Conservation (phyloP, 345 rosid species). For the Ceriops tagal region DNA sequence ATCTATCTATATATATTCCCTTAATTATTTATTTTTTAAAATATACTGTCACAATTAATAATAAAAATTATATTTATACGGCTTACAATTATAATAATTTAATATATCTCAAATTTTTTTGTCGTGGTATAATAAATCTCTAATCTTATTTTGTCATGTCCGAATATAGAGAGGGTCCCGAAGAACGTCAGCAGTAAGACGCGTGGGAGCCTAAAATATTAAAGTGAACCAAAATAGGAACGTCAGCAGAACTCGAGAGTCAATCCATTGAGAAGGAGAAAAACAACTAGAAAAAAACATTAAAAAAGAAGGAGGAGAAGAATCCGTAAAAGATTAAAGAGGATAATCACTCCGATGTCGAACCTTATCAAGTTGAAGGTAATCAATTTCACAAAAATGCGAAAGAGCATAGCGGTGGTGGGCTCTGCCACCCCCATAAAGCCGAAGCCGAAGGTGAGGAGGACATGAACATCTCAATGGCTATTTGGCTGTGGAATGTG, state of each 20-base stretch:
- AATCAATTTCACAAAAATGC: too few species aligned
- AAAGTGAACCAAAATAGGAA: not conserved
- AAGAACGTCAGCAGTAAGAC: too few species aligned
- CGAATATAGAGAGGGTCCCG: not conserved
- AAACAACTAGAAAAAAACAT: not conserved
- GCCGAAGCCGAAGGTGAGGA: not conserved
- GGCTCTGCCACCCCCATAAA: too few species aligned
- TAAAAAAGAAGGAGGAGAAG: not conserved
- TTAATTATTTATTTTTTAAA: too few species aligned
- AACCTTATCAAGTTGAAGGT: too few species aligned
- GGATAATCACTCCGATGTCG: not conserved
- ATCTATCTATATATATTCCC: too few species aligned
- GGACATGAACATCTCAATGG: not conserved
- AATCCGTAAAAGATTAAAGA: not conserved
- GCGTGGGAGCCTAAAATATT: constrained; percentile 6
- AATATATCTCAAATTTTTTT: too few species aligned
- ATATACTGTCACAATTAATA: too few species aligned
- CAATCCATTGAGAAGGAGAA: constrained; percentile 21
- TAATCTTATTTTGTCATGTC: not conserved
- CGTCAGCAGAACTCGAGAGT: constrained; percentile 3
- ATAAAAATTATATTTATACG: too few species aligned
- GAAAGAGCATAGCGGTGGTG: too few species aligned
- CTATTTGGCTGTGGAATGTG: not conserved
- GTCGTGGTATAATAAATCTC: too few species aligned
- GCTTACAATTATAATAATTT: too few species aligned